Percentiles rank a stretch among this genome's conserved stretches.
Conservation (phyloP, 495 filamentous ascomycete species). For the Clavariopsis aquatica region DNA sequence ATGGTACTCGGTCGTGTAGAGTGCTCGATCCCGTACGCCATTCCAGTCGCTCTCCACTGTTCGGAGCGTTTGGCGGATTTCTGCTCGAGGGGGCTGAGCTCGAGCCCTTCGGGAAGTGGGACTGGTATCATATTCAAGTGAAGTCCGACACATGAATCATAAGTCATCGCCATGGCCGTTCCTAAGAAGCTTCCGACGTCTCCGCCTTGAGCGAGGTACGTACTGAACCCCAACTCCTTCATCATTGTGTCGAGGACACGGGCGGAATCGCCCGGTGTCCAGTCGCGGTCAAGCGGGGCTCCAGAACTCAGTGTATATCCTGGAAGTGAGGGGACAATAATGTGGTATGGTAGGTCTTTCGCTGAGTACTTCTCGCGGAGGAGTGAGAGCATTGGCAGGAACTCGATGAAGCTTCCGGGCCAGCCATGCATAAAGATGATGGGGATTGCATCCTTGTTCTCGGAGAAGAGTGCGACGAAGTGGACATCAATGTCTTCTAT, state of each 20-base stretch:
- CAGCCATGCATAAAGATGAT: conserved; percentile 63
- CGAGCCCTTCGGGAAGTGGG: background rate
- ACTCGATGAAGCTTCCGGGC: conserved; percentile 60
- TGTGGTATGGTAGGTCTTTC: conserved; percentile 60
- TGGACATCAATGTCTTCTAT: conserved; percentile 58
- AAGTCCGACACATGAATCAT: conserved; percentile 48
- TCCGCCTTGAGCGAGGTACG: conserved; percentile 66
- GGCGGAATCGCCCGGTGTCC: conserved; percentile 48
- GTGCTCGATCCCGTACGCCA: conserved; percentile 60
- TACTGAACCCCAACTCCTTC: conserved; percentile 58
- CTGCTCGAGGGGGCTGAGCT: conserved; percentile 22
- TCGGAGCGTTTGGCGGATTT: conserved; percentile 36
- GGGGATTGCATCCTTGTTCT: conserved; percentile 60
- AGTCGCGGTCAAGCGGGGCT: conserved; percentile 54
- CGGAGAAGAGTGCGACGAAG: conserved; percentile 64
- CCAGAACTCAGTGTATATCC: conserved; percentile 62
- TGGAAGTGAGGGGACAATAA: conserved; percentile 66
- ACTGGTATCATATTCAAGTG: conserved; percentile 37
- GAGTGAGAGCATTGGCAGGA: conserved; percentile 49
- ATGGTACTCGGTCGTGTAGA: conserved; percentile 63
- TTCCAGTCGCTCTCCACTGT: conserved; percentile 48
- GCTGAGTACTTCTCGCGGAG: conserved; percentile 56
- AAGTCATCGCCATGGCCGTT: conserved; percentile 47
- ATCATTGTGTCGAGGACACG: conserved; percentile 60
- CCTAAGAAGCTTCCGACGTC: conserved; percentile 62